Percentiles rank a stretch among this genome's conserved stretches.
Evolutionary conservation across 2,329 filamentous ascomycete genomes (phyloP).

Genomic region (Penicillium sp.): DNA sequence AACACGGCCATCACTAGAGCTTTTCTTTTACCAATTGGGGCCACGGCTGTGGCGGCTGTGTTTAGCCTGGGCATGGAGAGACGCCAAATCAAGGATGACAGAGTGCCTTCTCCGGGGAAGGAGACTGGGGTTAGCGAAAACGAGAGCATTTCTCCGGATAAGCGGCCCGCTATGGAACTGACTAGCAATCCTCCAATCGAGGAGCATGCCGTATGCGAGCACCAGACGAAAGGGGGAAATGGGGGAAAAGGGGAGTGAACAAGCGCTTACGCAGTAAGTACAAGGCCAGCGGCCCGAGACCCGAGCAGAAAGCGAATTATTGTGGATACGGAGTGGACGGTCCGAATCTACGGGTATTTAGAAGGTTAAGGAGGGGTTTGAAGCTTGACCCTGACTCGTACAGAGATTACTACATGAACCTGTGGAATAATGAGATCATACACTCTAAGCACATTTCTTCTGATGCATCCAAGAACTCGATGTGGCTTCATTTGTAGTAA

Average conservation of each 20-base stretch:
- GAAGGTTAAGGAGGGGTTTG: not conserved
- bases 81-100: constrained; percentile 5
- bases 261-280: not conserved
- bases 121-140: not conserved
- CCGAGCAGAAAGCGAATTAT: not conserved
- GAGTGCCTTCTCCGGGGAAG: constrained; percentile 2
- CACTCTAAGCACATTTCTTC: too few species aligned
- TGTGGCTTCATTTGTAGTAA: too few species aligned
- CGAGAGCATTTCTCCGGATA: not conserved
- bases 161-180: not conserved
- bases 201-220: not conserved
- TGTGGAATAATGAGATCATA: too few species aligned
- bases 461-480: too few species aligned
- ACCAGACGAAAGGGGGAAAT: not conserved
- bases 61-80: constrained; percentile 6
- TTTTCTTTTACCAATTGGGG: constrained; percentile 4
- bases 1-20: constrained; percentile 1
- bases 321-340: not conserved
- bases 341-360: not conserved
- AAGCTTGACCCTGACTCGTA: not conserved
- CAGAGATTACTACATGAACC: not conserved
- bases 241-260: not conserved
- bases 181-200: not conserved
- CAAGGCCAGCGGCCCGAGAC: not conserved
- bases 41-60: not conserved